A percentile compares a stretch with the other conserved stretches of the same genome.
phyloP scores from a whole-genome alignment of 2,329 filamentous ascomycete species.

The Chlorencoelia australis region DNA sequence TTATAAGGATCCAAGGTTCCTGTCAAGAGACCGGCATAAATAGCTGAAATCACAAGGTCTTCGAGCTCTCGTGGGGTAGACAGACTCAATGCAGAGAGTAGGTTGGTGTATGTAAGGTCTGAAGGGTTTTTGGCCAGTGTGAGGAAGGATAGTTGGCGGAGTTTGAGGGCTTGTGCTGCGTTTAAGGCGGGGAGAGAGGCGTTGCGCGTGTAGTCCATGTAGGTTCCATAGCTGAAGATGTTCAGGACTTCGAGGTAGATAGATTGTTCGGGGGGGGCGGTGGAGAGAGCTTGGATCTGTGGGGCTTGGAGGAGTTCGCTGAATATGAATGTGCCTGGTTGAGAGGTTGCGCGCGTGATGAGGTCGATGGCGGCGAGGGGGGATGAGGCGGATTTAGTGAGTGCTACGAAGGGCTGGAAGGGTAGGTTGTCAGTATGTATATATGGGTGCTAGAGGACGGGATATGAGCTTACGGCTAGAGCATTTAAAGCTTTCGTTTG shows the following conservation, averaged over 20 bases:
- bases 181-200: conserved; percentile 58
- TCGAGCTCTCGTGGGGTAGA: conserved; percentile 62
- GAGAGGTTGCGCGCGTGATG: conserved; percentile 79
- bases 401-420: conserved; percentile 75
- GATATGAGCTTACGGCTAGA: conserved; percentile 40
- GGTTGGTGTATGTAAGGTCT: conserved; percentile 62
- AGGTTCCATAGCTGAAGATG: conserved; percentile 90
- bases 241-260: conserved; percentile 62
- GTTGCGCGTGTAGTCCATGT: conserved; percentile 56
- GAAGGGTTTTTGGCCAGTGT: conserved; percentile 60
- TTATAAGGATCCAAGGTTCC: conserved; percentile 76
- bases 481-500: conserved; percentile 59
- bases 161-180: conserved; percentile 67
- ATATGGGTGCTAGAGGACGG: background rate
- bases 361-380: conserved; percentile 79
- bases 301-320: conserved; percentile 79
- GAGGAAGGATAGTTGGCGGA: conserved; percentile 82
- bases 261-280: conserved; percentile 48
- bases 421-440: conserved; percentile 25
- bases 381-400: conserved; percentile 76
- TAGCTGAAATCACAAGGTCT: conserved; percentile 73
- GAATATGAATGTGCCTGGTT: conserved; percentile 84
- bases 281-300: conserved; percentile 63
- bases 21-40: conserved; percentile 74
- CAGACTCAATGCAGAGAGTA: conserved; percentile 60